A percentile compares a stretch with the other conserved stretches of the same genome.
Conservation (phyloP, 306 rosid species). For the Dryas drummondii region DNA sequence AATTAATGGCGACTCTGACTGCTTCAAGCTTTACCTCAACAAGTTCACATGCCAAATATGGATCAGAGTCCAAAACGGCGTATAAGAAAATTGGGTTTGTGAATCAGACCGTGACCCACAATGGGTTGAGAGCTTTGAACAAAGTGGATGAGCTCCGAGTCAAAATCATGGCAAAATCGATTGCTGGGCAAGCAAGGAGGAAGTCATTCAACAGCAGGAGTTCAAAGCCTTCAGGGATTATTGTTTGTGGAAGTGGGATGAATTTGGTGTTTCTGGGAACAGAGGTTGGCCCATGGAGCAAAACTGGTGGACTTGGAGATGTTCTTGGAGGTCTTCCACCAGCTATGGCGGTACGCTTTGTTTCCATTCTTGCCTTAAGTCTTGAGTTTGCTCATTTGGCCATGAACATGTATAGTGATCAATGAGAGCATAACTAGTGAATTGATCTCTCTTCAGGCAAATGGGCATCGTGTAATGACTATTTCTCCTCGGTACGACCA, state of each 20-base stretch:
- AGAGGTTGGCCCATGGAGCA: constrained; percentile 81
- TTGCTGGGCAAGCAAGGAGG: constrained; percentile 22
- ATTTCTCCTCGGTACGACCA: constrained; percentile 71
- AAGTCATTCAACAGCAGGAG: constrained; percentile 29
- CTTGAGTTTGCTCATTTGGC: background rate
- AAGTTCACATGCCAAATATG: constrained; percentile 25
- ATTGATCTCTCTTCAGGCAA: constrained; percentile 48
- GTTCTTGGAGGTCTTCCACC: constrained; percentile 88
- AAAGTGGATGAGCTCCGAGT: constrained; percentile 41
- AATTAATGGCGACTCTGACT: constrained; percentile 50
- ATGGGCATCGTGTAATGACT: constrained; percentile 81
- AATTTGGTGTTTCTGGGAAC: constrained; percentile 51
- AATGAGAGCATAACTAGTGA: constrained; percentile 3
- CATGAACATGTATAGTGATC: background rate
- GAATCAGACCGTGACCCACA: constrained; percentile 37
- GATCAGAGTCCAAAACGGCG: constrained; percentile 34
- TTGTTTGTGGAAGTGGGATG: constrained; percentile 47
- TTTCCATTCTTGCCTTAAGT: background rate
- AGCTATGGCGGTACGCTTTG: constrained; percentile 65
- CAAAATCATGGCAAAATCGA: constrained; percentile 25
- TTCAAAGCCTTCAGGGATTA: constrained; percentile 20
- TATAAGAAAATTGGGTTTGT: constrained; percentile 28
- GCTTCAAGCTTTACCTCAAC: constrained; percentile 50
- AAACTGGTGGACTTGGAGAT: constrained; percentile 86
- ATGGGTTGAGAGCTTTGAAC: constrained; percentile 56